Conservation (phyloP, 2,329 filamentous ascomycete species). For the Phialemonium atrogriseum region DNA sequence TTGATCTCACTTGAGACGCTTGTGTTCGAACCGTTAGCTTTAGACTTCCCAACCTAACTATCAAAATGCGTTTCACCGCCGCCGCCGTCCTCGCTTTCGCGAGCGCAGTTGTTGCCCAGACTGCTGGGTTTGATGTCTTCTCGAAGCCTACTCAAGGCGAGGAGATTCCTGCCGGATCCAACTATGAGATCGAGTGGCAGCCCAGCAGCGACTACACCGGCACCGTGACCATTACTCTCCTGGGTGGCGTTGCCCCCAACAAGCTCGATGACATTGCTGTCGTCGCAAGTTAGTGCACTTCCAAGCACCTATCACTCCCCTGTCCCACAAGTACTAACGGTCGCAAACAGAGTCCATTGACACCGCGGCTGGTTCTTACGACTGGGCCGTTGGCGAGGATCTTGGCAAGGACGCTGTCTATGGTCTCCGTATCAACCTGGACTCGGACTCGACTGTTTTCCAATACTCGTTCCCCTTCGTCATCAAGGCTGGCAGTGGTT, state of each 20-base stretch:
- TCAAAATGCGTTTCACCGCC: conserved; percentile 48
- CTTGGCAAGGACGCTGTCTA: conserved; percentile 41
- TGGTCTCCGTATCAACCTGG: conserved; percentile 47
- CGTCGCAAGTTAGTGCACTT: conserved; percentile 41
- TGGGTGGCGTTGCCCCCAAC: conserved; percentile 39
- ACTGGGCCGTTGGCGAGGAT: conserved; percentile 39
- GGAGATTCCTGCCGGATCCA: conserved; percentile 37
- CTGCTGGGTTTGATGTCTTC: conserved; percentile 47
- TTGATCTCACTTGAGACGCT: no score
- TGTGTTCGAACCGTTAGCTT: no score
- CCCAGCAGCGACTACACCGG: conserved; percentile 29
- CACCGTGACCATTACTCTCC: conserved; percentile 42
- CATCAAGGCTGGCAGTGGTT: conserved; percentile 33
- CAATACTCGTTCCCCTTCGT: conserved; percentile 58
- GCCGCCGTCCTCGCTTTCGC: conserved; percentile 41
- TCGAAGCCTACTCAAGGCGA: conserved; percentile 34
- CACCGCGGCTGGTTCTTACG: conserved; percentile 34
- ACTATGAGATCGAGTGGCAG: conserved; percentile 44
- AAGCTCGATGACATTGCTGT: conserved; percentile 30
- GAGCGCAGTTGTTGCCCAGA: conserved; percentile 39
- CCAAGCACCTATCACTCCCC: not conserved
- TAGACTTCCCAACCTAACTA: no score
- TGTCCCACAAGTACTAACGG: conserved; percentile 7
- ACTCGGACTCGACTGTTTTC: conserved; percentile 38
- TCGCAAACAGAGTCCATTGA: conserved; percentile 33